Percentiles rank a stretch among this genome's conserved stretches.
phyloP scores from a whole-genome alignment of 371 early-diverging fungal genomes.

The Thermomucor indicae-seudaticae region DNA sequence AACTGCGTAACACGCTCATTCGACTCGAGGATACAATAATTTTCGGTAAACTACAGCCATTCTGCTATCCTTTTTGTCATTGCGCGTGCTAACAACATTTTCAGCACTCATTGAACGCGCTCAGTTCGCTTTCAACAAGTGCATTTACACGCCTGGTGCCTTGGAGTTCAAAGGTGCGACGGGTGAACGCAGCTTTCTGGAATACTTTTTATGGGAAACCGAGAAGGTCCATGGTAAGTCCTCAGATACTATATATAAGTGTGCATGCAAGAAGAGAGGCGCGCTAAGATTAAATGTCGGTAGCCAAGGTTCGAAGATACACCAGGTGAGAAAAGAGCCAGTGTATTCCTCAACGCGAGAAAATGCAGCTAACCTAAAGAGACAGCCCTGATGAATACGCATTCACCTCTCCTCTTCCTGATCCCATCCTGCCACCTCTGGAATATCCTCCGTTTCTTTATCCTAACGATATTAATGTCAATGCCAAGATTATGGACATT shows the following conservation, averaged over 20 bases:
- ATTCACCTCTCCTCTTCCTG: slow-evolving; percentile 80
- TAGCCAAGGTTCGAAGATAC: slow-evolving; percentile 87
- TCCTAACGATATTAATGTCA: slow-evolving; percentile 81
- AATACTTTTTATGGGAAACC: slow-evolving; percentile 85
- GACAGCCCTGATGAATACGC: slow-evolving; percentile 93
- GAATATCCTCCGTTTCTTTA: slow-evolving; percentile 70
- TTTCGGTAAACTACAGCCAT: slow-evolving; percentile 62
- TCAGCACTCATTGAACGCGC: slow-evolving; percentile 89
- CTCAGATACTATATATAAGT: background rate
- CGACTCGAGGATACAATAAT: slow-evolving; percentile 95
- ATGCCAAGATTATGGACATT: slow-evolving; percentile 70
- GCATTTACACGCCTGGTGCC: slow-evolving; percentile 69
- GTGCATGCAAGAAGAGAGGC: background rate
- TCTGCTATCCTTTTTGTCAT: background rate
- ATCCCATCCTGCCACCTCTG: slow-evolving; percentile 82
- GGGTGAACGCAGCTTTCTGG: slow-evolving; percentile 71
- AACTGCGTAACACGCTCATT: slow-evolving; percentile 72
- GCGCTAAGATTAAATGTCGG: background rate
- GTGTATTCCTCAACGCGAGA: background rate
- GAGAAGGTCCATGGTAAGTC: slow-evolving; percentile 85
- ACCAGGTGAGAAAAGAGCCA: slow-evolving; percentile 32
- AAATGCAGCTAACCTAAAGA: background rate
- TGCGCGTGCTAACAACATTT: background rate
- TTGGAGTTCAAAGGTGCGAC: slow-evolving; percentile 65
- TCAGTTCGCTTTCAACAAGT: slow-evolving; percentile 81